A percentile compares a stretch with the other conserved stretches of the same genome.
phyloP scores from a whole-genome alignment of 2,329 filamentous ascomycete species.

The Nigrospora osmanthi region DNA sequence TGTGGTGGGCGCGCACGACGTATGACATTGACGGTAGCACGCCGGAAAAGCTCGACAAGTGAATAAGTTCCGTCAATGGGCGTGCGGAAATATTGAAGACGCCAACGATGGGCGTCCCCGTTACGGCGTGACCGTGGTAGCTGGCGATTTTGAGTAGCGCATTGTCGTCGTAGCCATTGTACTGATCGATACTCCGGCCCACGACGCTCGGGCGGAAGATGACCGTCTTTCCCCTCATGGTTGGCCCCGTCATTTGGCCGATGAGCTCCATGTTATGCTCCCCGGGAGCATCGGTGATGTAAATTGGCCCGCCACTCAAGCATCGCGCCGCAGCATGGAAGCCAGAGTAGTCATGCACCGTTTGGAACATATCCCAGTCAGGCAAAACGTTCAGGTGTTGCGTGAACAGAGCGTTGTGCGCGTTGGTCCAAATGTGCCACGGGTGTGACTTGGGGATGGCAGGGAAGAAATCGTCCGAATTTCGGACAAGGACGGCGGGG shows the following conservation, averaged over 20 bases:
- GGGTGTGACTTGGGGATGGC: slow-evolving; percentile 72
- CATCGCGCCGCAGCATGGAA: slow-evolving; percentile 90
- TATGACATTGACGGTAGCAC: slow-evolving; percentile 52
- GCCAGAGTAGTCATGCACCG: slow-evolving; percentile 57
- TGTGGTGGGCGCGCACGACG: slow-evolving; percentile 64
- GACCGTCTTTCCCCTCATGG: slow-evolving; percentile 63
- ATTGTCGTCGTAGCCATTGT: slow-evolving; percentile 67
- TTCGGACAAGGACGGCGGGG: slow-evolving; percentile 68
- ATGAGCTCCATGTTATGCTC: slow-evolving; percentile 71
- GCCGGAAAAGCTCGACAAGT: slow-evolving; percentile 67
- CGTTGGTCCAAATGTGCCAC: slow-evolving; percentile 95
- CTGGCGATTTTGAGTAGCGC: slow-evolving; percentile 69
- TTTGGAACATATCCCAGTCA: slow-evolving; percentile 71
- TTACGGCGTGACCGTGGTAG: slow-evolving; percentile 60
- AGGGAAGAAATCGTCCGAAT: slow-evolving; percentile 90
- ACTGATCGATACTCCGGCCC: slow-evolving; percentile 66
- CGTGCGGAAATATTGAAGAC: slow-evolving; percentile 72
- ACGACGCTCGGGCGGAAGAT: slow-evolving; percentile 72
- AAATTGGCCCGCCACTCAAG: slow-evolving; percentile 85
- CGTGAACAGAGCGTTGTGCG: slow-evolving; percentile 77
- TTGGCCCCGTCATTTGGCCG: slow-evolving; percentile 70
- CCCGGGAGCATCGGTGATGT: slow-evolving; percentile 86
- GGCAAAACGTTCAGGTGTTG: slow-evolving; percentile 81
- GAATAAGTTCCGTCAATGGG: slow-evolving; percentile 59
- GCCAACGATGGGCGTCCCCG: slow-evolving; percentile 70